phyloP scores from a whole-genome alignment of 345 rosid species.

The Melaleuca quinquenervia region DNA sequence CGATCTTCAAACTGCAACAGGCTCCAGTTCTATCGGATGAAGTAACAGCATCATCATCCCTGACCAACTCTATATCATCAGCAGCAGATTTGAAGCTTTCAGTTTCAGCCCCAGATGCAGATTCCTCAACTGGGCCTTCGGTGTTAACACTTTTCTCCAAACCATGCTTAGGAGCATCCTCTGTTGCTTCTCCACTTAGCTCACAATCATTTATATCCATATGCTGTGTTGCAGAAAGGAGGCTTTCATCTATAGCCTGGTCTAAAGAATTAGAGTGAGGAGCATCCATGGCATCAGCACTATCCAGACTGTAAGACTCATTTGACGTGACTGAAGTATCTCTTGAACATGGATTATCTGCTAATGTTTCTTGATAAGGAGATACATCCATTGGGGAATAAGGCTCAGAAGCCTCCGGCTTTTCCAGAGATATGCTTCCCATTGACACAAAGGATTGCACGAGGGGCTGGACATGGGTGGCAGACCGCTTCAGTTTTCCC shows the following conservation, averaged over 20 bases:
- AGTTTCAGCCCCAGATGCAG: slow-evolving; percentile 62
- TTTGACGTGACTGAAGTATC: slow-evolving; percentile 57
- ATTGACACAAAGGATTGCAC: slow-evolving; percentile 41
- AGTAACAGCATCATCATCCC: slow-evolving; percentile 28
- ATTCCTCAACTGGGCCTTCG: slow-evolving; percentile 36
- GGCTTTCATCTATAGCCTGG: slow-evolving; percentile 46
- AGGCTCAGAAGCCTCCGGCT: slow-evolving; percentile 44
- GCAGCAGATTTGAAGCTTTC: slow-evolving; percentile 85
- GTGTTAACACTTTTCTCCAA: slow-evolving; percentile 16
- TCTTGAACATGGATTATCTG: slow-evolving; percentile 24
- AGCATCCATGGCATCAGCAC: slow-evolving; percentile 15
- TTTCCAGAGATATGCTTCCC: slow-evolving; percentile 28
- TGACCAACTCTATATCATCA: slow-evolving; percentile 58
- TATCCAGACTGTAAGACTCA: slow-evolving; percentile 29
- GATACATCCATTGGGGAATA: slow-evolving; percentile 88
- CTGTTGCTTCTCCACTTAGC: slow-evolving; percentile 14
- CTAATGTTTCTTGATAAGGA: slow-evolving; percentile 42
- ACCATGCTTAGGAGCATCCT: slow-evolving; percentile 16
- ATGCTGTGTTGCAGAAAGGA: slow-evolving; percentile 38
- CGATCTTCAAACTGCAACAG: slow-evolving; percentile 32
- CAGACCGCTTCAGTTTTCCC: slow-evolving; percentile 54
- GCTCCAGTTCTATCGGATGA: slow-evolving; percentile 55
- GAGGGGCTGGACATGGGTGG: slow-evolving; percentile 29
- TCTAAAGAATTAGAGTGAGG: slow-evolving; percentile 18
- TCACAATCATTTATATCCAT: slow-evolving; percentile 55